These are phyloP conservation scores for Wickerhamomyces canadensis DNA, from an alignment of 805 yeast genomes.

Conservation along the genomic window DNA sequence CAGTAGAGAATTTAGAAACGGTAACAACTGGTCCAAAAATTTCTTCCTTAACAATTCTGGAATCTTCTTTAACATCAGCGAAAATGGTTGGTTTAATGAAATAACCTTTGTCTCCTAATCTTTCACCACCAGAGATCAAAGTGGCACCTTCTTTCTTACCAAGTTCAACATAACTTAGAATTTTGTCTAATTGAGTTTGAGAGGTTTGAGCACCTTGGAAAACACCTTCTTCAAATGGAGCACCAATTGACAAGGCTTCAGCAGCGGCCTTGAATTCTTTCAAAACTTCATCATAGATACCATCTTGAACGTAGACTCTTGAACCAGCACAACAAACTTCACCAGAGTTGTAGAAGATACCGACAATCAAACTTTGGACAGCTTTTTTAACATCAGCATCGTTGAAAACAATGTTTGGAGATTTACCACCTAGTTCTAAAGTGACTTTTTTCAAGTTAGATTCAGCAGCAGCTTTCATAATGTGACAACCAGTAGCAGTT, in stretches of 20 bases:
- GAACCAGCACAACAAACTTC: slow-evolving; percentile 94
- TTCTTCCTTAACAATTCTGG: slow-evolving; percentile 80
- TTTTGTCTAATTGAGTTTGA: slow-evolving; percentile 58
- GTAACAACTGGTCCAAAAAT: slow-evolving; percentile 89
- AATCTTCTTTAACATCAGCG: slow-evolving; percentile 69
- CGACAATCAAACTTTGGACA: slow-evolving; percentile 61
- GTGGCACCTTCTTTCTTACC: slow-evolving; percentile 69
- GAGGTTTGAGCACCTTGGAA: slow-evolving; percentile 78
- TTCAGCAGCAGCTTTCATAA: slow-evolving; percentile 67
- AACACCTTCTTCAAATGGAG: slow-evolving; percentile 66
- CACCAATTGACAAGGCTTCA: slow-evolving; percentile 59
- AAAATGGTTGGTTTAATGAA: slow-evolving; percentile 81
- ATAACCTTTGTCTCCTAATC: slow-evolving; percentile 64
- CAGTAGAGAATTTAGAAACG: slow-evolving; percentile 61
- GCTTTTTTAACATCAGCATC: slow-evolving; percentile 68
- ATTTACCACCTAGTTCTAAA: slow-evolving; percentile 85
- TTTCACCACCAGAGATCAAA: slow-evolving; percentile 77
- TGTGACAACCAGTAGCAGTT: slow-evolving; percentile 75
- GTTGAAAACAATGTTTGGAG: slow-evolving; percentile 76
- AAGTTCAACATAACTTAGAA: slow-evolving; percentile 53
- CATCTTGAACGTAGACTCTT: slow-evolving; percentile 75
- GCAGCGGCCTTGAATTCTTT: slow-evolving; percentile 46
- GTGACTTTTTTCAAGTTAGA: slow-evolving; percentile 75
- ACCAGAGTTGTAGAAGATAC: slow-evolving; percentile 86
- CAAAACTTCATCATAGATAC: slow-evolving; percentile 61